Evolutionary conservation across 2,329 filamentous ascomycete species (phyloP).

Genomic region (Botrytis byssoidea): DNA sequence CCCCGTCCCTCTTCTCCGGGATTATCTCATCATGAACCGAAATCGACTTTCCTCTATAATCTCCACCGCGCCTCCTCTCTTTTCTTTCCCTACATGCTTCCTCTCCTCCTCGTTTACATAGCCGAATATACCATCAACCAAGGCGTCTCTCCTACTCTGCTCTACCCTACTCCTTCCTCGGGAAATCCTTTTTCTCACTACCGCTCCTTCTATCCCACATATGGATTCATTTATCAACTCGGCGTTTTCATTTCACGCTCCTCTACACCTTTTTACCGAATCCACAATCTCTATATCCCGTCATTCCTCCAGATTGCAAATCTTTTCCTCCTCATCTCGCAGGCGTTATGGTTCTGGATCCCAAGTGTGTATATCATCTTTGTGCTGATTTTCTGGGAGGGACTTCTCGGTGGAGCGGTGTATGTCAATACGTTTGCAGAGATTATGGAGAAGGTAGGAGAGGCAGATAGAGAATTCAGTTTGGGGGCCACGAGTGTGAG

Average conservation of each 20-base stretch:
- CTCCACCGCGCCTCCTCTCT: constrained; percentile 67
- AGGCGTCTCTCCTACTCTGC: constrained; percentile 82
- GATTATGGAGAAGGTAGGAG: constrained; percentile 78
- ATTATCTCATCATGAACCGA: not conserved
- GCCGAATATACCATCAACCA: constrained; percentile 98
- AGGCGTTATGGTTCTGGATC: constrained; percentile 78
- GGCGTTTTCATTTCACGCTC: constrained; percentile 94
- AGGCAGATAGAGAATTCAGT: constrained; percentile 84
- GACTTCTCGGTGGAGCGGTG: constrained; percentile 82
- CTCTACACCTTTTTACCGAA: constrained; percentile 80
- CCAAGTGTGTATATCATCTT: constrained; percentile 87
- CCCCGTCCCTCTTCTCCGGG: constrained; percentile 21
- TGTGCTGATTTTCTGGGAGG: constrained; percentile 87
- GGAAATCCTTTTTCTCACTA: constrained; percentile 76
- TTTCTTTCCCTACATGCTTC: constrained; percentile 82
- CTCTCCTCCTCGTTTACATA: constrained; percentile 86
- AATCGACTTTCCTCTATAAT: constrained; percentile 45
- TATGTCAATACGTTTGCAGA: constrained; percentile 97
- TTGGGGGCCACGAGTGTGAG: constrained; percentile 87
- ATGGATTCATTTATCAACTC: constrained; percentile 90
- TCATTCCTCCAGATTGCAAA: constrained; percentile 81
- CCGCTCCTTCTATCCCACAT: constrained; percentile 90
- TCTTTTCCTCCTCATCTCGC: constrained; percentile 67
- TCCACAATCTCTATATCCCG: constrained; percentile 78
- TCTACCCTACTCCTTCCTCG: constrained; percentile 83